Evolutionary conservation across 805 yeast genomes (phyloP), one percentile per base, ranked within the genome.

Genomic region (Dipodascus albidus): DNA sequence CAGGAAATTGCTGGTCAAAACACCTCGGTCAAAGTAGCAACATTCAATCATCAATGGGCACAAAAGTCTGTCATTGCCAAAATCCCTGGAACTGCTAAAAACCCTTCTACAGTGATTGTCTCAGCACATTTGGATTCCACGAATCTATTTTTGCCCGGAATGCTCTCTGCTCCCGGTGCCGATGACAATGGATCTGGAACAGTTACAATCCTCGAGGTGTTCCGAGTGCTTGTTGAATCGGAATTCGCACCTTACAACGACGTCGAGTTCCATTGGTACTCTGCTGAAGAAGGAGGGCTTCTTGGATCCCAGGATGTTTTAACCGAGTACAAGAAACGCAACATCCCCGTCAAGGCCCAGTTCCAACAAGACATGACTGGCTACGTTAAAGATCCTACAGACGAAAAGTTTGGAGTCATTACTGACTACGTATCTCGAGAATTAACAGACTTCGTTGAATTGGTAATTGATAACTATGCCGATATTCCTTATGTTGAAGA

Each of bases 321-420:
- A 66, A 67, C 77, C 8, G 66, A 70, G 23, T 85, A 85, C 63
- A 64, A 70, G 9, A 60, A 64, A 17, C 61, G 71, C n/a, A 70
- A 72, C 27, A 70, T 69, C 49, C 70, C 75, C 4, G 88, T 91
- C 21, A 77, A 81, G 27, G 89, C 90, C 3, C 84, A 89, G 93
- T 72, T 91, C 42, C 96, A 91, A 68, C 95, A 88, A 66, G 99
- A 91, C 66, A 90, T 90, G 96, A 85, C 96, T 2, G 96, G 96
- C 0, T 87, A 74, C 63, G 77, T 83, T 1, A 72, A 74, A 33
- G 77, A 74, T 47, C 70, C 82, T 44, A 63, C 69, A 42, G 79
- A 74, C 57, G 88, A 79, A 47, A 81, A 80, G 65, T 76, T 90
- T 60, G 96, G 96, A n/a, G 74, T 91, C 48, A 80, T 89, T 54